phyloP scores from a whole-genome alignment of 352 stramenopile genomes.

The Phytophthora palmivora region DNA sequence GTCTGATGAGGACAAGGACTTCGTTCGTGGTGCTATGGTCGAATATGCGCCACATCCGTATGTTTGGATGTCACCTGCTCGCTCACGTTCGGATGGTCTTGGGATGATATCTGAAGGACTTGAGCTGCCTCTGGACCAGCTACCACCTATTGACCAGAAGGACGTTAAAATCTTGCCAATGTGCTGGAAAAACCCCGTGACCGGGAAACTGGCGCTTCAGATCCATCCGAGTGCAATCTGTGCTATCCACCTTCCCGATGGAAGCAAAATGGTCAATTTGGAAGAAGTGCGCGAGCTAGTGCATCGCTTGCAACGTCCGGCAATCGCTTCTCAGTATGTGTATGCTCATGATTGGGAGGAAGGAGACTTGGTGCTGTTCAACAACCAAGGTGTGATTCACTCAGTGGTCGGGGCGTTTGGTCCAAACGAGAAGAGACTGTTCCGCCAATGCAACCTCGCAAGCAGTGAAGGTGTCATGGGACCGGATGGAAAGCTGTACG shows the following conservation, averaged over 20 bases:
- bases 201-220: conserved; percentile 35
- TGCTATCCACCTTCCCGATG: conserved; percentile 31
- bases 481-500: conserved; percentile 30
- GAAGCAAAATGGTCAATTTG: conserved; percentile 33
- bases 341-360: conserved; percentile 44
- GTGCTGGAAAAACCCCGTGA: conserved; percentile 42
- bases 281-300: conserved; percentile 35
- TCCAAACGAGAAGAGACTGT: conserved; percentile 34
- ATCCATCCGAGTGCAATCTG: conserved; percentile 37
- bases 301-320: conserved; percentile 35
- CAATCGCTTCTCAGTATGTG: conserved; percentile 35
- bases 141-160: conserved; percentile 34
- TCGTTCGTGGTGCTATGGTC: conserved; percentile 33
- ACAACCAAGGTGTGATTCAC: conserved; percentile 42
- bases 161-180: conserved; percentile 40
- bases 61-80: conserved; percentile 41
- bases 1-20: conserved; percentile 38
- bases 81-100: conserved; percentile 37
- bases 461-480: conserved; percentile 41
- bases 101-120: conserved; percentile 36
- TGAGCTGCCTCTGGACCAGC: conserved; percentile 32
- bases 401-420: conserved; percentile 40
- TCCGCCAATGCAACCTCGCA: conserved; percentile 42
- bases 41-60: conserved; percentile 43
- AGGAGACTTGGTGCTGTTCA: conserved; percentile 40